Evolutionary conservation across 2,329 filamentous ascomycete species (phyloP).

Genomic region (Colletotrichum sp.): DNA sequence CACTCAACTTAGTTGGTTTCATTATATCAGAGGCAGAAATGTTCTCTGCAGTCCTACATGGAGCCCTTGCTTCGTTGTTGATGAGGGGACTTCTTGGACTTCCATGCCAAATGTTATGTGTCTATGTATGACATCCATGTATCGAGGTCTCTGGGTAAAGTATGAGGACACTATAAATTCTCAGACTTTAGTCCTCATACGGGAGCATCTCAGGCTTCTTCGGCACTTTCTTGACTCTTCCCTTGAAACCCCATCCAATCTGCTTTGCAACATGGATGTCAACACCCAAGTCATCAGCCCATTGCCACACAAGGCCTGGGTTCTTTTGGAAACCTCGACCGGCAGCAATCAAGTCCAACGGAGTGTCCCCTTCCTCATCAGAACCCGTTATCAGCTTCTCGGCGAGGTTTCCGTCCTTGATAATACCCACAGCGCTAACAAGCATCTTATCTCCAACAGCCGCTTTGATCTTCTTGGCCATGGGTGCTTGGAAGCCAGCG

Average conservation of each 20-base stretch:
- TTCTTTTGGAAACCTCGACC: slow-evolving; percentile 65
- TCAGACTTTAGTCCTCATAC: neutral
- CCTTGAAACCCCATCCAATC: slow-evolving; percentile 61
- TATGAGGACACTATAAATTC: neutral
- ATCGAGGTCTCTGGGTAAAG: neutral
- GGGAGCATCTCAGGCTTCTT: neutral
- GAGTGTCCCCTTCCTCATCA: neutral
- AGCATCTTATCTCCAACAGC: slow-evolving; percentile 66
- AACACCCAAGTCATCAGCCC: slow-evolving; percentile 58
- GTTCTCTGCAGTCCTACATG: neutral
- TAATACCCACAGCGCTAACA: slow-evolving; percentile 53
- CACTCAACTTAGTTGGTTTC: neutral
- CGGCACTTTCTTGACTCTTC: slow-evolving; percentile 29
- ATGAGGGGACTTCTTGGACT: neutral
- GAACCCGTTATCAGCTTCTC: slow-evolving; percentile 30
- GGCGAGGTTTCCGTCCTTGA: slow-evolving; percentile 49
- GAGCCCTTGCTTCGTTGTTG: neutral
- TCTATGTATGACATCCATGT: neutral
- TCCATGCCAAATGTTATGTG: neutral
- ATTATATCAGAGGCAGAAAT: neutral
- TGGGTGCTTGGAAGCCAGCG: slow-evolving; percentile 73
- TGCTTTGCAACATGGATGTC: slow-evolving; percentile 55
- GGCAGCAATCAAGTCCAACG: slow-evolving; percentile 52
- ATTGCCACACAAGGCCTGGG: slow-evolving; percentile 59
- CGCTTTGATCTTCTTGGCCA: slow-evolving; percentile 74